These are phyloP conservation scores for Aschersonia sp. DNA, from an alignment of 2,329 filamentous ascomycete species.

Conservation along the genomic window DNA sequence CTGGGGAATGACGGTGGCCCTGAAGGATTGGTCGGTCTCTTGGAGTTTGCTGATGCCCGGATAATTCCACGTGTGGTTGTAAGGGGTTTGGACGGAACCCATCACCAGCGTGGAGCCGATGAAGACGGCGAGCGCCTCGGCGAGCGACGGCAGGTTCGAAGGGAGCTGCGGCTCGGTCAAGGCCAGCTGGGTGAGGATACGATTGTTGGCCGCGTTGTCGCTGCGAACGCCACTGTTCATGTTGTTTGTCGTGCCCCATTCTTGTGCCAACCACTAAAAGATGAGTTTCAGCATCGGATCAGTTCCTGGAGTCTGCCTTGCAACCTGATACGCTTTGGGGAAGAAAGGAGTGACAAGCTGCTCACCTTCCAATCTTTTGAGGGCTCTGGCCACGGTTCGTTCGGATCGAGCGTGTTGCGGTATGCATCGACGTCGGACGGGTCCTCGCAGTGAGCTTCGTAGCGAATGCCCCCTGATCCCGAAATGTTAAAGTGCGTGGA, in stretches of 20 bases:
- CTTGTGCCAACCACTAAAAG: slow-evolving; percentile 27
- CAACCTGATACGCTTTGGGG: too few species aligned
- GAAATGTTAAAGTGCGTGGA: slow-evolving; percentile 46
- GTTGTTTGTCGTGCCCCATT: slow-evolving; percentile 40
- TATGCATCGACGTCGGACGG: slow-evolving; percentile 39
- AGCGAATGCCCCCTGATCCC: slow-evolving; percentile 39
- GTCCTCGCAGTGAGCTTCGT: slow-evolving; percentile 49
- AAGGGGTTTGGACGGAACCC: slow-evolving; percentile 43
- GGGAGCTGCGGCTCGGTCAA: slow-evolving; percentile 27
- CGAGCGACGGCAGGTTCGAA: slow-evolving; percentile 46
- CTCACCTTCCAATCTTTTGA: slow-evolving; percentile 34
- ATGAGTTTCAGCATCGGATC: neutral
- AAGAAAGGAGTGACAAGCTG: neutral
- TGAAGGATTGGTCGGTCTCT: slow-evolving; percentile 43
- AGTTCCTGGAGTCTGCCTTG: too few species aligned
- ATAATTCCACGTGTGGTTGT: slow-evolving; percentile 37
- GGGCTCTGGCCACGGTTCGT: slow-evolving; percentile 17
- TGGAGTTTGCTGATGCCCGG: slow-evolving; percentile 19
- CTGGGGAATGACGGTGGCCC: slow-evolving; percentile 46
- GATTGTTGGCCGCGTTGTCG: slow-evolving; percentile 42
- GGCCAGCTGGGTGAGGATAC: slow-evolving; percentile 39
- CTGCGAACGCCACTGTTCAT: slow-evolving; percentile 40
- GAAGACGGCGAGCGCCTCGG: slow-evolving; percentile 59
- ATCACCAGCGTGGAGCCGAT: slow-evolving; percentile 51
- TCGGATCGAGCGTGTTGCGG: slow-evolving; percentile 20